Evolutionary conservation across 1,139 yeast species (phyloP).

Genomic region (Zhuliangozyma parablackwelliae): DNA sequence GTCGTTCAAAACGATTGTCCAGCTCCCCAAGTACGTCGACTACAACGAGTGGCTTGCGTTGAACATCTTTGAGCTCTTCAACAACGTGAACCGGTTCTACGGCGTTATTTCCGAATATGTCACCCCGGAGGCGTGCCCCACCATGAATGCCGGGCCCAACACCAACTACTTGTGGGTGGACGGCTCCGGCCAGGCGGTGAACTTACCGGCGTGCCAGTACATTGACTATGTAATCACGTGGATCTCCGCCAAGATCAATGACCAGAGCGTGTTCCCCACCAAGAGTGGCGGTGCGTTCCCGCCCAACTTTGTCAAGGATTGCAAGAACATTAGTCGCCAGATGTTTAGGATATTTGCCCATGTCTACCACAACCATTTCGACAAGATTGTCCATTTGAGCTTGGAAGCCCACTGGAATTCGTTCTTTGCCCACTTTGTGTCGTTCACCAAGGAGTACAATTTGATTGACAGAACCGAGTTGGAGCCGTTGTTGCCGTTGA

Average conservation of each 20-base stretch:
- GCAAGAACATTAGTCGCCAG: constrained; percentile 83
- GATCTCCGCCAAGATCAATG: constrained; percentile 84
- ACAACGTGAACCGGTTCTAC: constrained; percentile 80
- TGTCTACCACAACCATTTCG: constrained; percentile 91
- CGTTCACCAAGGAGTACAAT: constrained; percentile 79
- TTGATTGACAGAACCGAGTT: constrained; percentile 75
- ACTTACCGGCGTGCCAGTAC: constrained; percentile 88
- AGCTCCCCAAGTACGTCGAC: constrained; percentile 91
- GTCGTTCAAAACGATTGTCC: constrained; percentile 94
- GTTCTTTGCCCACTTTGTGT: constrained; percentile 90
- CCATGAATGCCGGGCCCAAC: constrained; percentile 94
- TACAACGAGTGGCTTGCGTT: constrained; percentile 94
- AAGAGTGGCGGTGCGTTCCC: constrained; percentile 93
- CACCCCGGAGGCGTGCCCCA: constrained; percentile 83
- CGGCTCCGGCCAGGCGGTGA: constrained; percentile 67
- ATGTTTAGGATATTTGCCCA: constrained; percentile 97
- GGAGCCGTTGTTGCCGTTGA: constrained; percentile 72
- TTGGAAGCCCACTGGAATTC: constrained; percentile 98
- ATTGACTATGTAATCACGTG: constrained; percentile 89
- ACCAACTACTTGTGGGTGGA: constrained; percentile 92
- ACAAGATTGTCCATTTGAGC: constrained; percentile 81
- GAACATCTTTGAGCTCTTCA: constrained; percentile 84
- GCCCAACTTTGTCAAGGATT: constrained; percentile 73
- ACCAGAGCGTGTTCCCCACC: constrained; percentile 88
- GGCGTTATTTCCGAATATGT: constrained; percentile 86